phyloP scores from a whole-genome alignment of 2,329 filamentous ascomycete genomes.

The Mycosphaerella arachidis region DNA sequence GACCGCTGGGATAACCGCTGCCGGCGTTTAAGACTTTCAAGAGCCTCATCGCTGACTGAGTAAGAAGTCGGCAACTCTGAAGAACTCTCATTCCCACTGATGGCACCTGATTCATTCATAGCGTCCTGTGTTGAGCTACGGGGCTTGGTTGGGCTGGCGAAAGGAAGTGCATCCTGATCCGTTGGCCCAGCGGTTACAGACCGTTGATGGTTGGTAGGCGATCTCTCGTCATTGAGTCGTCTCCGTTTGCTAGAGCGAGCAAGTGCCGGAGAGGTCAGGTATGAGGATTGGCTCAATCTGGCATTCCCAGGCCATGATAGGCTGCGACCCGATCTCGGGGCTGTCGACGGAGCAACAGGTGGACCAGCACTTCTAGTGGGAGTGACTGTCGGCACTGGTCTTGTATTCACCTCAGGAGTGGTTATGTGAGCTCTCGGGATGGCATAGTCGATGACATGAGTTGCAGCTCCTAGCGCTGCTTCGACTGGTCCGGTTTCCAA shows the following conservation, averaged over 20 bases:
- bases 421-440: not conserved
- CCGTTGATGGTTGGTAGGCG: not conserved
- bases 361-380: not conserved
- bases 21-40: conserved; percentile 16
- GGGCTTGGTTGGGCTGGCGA: not conserved
- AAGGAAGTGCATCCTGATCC: not conserved
- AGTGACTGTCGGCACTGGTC: not conserved
- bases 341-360: not conserved
- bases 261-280: conserved; percentile 19
- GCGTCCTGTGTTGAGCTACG: not conserved
- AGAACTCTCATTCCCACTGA: conserved; percentile 16
- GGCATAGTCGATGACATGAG: not conserved
- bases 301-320: not conserved
- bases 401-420: not conserved
- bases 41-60: conserved; percentile 29
- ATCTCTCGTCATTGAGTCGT: not conserved
- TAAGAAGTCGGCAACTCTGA: conserved; percentile 35
- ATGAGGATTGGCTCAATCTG: conserved; percentile 20
- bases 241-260: conserved; percentile 5
- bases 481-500: not conserved
- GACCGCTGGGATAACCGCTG: conserved; percentile 17
- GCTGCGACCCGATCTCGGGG: not conserved
- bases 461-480: not conserved
- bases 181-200: not conserved
- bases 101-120: conserved; percentile 2